Percentiles rank a stretch among this genome's conserved stretches.
These are phyloP conservation scores for Lupinus albus DNA, from an alignment of 306 rosid species.

Conservation along the genomic window DNA sequence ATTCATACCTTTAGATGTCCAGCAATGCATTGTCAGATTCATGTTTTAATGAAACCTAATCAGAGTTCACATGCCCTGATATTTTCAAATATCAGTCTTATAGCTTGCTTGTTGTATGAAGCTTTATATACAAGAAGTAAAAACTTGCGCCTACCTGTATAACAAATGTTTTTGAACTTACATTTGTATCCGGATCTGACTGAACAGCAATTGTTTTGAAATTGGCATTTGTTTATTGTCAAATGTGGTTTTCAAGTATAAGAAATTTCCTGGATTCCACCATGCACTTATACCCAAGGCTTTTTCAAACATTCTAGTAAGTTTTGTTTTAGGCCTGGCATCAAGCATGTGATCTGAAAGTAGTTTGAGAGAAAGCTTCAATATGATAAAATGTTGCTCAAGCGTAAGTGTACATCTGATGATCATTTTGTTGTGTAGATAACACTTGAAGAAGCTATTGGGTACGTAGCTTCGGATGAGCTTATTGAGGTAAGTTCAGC, in stretches of 20 bases:
- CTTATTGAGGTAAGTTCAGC: slow-evolving; percentile 78
- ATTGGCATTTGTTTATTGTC: slow-evolving; percentile 18
- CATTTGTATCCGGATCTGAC: background rate
- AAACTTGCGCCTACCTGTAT: slow-evolving; percentile 5
- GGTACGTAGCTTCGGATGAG: slow-evolving; percentile 94
- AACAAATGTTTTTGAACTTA: slow-evolving; percentile 10
- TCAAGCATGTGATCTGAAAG: background rate
- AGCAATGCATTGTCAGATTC: slow-evolving; percentile 29
- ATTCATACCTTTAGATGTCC: slow-evolving; percentile 21
- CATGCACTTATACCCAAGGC: slow-evolving; percentile 15
- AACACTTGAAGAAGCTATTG: slow-evolving; percentile 96
- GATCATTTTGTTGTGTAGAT: slow-evolving; percentile 74
- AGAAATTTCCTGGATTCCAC: slow-evolving; percentile 16
- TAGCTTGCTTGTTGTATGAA: background rate
- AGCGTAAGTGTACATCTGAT: slow-evolving; percentile 1
- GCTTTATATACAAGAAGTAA: background rate
- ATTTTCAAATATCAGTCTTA: slow-evolving; percentile 8
- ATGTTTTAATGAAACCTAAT: slow-evolving; percentile 22
- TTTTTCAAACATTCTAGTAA: slow-evolving; percentile 5
- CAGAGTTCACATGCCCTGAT: slow-evolving; percentile 13
- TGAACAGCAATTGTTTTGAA: slow-evolving; percentile 12
- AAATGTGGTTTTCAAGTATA: slow-evolving; percentile 10
- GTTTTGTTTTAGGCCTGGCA: slow-evolving; percentile 29
- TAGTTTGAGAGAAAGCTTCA: background rate
- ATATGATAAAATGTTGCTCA: slow-evolving; percentile 8